Evolutionary conservation across 1,139 yeast genomes (phyloP).

Genomic region (Kodamaea alishanica): DNA sequence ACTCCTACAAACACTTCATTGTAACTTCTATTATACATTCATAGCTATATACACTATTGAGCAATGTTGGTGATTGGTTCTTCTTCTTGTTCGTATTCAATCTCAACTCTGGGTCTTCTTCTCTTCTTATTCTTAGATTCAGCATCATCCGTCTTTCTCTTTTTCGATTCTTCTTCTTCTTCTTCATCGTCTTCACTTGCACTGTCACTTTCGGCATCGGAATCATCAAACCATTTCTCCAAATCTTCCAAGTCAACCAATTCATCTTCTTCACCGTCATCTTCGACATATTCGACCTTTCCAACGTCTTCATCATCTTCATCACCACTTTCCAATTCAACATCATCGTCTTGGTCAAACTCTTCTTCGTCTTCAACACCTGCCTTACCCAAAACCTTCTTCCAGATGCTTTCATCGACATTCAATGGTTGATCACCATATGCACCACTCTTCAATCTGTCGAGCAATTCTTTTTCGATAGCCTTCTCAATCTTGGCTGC

Average conservation of each 20-base stretch:
- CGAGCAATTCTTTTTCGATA: constrained; percentile 90
- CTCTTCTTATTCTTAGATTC: constrained; percentile 36
- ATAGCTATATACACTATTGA: constrained; percentile 7
- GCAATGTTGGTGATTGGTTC: constrained; percentile 36
- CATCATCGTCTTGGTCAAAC: constrained; percentile 55
- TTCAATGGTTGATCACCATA: constrained; percentile 97
- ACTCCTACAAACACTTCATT: too few species aligned
- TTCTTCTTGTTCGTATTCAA: constrained; percentile 78
- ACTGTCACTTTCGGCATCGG: constrained; percentile 40
- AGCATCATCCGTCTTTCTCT: constrained; percentile 38
- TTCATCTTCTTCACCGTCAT: constrained; percentile 83
- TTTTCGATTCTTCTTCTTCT: constrained; percentile 25
- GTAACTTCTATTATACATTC: too few species aligned
- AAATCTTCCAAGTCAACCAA: constrained; percentile 88
- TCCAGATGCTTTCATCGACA: constrained; percentile 95
- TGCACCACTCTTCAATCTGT: constrained; percentile 94
- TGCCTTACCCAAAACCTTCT: constrained; percentile 79
- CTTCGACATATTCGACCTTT: constrained; percentile 82
- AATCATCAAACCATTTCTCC: constrained; percentile 82
- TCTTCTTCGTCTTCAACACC: constrained; percentile 58
- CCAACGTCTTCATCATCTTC: constrained; percentile 68
- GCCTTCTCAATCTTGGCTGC: constrained; percentile 97
- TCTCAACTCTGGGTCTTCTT: constrained; percentile 65
- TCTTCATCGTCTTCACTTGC: constrained; percentile 27
- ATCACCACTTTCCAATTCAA: constrained; percentile 54